Percentiles rank a stretch among this genome's conserved stretches.
These are phyloP conservation scores for Termitomyces sp. DNA, from an alignment of 768 basidiomycete species.

Conservation along the genomic window DNA sequence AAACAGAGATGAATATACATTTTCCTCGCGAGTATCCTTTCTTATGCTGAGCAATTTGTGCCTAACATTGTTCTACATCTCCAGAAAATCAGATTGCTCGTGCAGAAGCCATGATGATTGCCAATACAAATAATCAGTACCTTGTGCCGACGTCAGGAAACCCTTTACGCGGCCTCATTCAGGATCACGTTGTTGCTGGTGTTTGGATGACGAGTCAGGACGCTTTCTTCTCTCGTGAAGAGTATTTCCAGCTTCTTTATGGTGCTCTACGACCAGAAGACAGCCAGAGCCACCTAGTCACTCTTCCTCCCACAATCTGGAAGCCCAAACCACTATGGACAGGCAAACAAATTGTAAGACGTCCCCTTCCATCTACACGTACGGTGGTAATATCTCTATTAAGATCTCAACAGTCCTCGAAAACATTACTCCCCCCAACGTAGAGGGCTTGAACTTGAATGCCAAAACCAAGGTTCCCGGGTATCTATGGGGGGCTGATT, in stretches of 20 bases:
- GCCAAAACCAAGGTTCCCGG: conserved; percentile 90
- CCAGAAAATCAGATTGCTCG: conserved; percentile 92
- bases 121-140: conserved; percentile 98
- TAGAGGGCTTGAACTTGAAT: conserved; percentile 79
- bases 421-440: conserved; percentile 82
- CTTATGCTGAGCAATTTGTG: background rate
- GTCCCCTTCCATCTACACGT: background rate
- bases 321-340: conserved; percentile 93
- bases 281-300: conserved; percentile 66
- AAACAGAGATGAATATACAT: conserved; percentile 97
- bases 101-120: conserved; percentile 90
- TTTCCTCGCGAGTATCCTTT: conserved; percentile 77
- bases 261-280: conserved; percentile 92
- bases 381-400: conserved; percentile 1
- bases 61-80: conserved; percentile 7
- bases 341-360: conserved; percentile 90
- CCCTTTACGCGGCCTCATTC: conserved; percentile 94
- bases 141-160: conserved; percentile 98
- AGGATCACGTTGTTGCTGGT: conserved; percentile 97
- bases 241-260: conserved; percentile 95
- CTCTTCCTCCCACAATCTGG: conserved; percentile 90
- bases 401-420: conserved; percentile 92
- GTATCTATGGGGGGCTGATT: conserved; percentile 77
- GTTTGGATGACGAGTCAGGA: conserved; percentile 99
- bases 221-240: conserved; percentile 91